Evolutionary conservation across 2,329 filamentous ascomycete genomes (phyloP), one percentile per base, ranked within the genome.

Genomic region (Dendryphion nanum): DNA sequence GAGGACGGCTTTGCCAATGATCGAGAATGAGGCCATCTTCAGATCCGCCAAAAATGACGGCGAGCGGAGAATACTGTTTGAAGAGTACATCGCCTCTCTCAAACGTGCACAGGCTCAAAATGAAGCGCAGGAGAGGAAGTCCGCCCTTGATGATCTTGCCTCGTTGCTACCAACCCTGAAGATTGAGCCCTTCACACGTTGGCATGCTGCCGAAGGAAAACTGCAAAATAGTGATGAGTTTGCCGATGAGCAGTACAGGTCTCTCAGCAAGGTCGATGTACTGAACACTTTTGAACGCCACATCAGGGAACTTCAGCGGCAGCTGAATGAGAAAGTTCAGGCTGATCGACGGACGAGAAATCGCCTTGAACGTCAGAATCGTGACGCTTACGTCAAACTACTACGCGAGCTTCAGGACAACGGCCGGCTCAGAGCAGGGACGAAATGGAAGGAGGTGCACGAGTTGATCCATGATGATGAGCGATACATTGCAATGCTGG

Each of bases 11-110:
- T 83, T 88, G 34, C 89, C 89, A 7, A 94, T 96, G 48, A 89
- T 98, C 46, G 89, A 97, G 67, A 86, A 86, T 34, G 93, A 98
- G 73, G 93, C 89, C 33, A 93, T 95, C 42, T 98, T 97, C 72
- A 85, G 89, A 54, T 91, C 89, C 19, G 91, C 90, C 30, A 86
- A 85, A 53, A 79, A 91, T 61, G 93, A 98, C 54, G 77, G 80
- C 41, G 93, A 97, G 72, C 84, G 90, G 40, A 84, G 86, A 45
- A 85, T 89, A 61, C 76, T 98, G 33, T 98, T 96, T 57, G 86
- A 95, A 57, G 93, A 97, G 65, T 98, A 98, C 68, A 81, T 95
- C 41, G 68, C 83, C 44, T 84, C 90, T 37, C 80, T 97, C 30
- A 91, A 87, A 66, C 93, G 88, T 64, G 72, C 78, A 5, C 82